Base-by-base conservation (phyloP, 768 basidiomycete species). In the Neoboletus subvelutipes region DNA sequence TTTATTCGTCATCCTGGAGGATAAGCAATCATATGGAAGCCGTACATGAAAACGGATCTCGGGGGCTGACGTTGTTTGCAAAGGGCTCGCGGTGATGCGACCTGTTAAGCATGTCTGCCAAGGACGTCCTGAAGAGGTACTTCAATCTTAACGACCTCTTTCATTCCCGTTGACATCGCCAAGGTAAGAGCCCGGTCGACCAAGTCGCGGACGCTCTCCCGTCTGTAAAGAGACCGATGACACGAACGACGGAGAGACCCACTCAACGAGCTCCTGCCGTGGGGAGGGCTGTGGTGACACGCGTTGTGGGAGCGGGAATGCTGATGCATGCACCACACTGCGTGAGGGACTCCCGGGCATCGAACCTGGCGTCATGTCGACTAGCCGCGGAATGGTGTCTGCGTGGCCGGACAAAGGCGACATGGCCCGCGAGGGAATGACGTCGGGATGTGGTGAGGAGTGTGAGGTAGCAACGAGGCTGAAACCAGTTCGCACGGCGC, bases 101-200 rank as follows among this genome's bases (percentile, higher is more conserved):
- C 37, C 39, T 34, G 45, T 22, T 28, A 39, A 37, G 43, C 52
- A 56, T 29, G 53, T 39, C 34, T 56, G 58, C 56, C 54, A 63
- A 56, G 60, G 26, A 47, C 20, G 22, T 34, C 49, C 42, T 43
- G 46, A 26, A 45, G 51, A 41, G 56, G 54, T 13, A 45, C 28
- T 41, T 54, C 54, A 45, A 55, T 43, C 55, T 51, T 49, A 36
- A 59, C 58, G 41, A 29, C 52, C 48, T 51, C 45, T 69, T 70
- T 70, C 69, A 70, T 70, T 70, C 70, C 69, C 69, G 69, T 54
- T 56, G 55, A 60, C 66, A 67, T 69, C 57, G 62, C 64, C 63
- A 59, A 62, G 52, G 63, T 49, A 65, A 64, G 57, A 68, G 55
- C 55, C 67, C 52, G 55, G 43, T 50, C 59, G 63, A 59, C 61